Evolutionary conservation across 495 filamentous ascomycete genomes (phyloP), one percentile per base, ranked within the genome.

Genomic region (Penicillium goetzii): DNA sequence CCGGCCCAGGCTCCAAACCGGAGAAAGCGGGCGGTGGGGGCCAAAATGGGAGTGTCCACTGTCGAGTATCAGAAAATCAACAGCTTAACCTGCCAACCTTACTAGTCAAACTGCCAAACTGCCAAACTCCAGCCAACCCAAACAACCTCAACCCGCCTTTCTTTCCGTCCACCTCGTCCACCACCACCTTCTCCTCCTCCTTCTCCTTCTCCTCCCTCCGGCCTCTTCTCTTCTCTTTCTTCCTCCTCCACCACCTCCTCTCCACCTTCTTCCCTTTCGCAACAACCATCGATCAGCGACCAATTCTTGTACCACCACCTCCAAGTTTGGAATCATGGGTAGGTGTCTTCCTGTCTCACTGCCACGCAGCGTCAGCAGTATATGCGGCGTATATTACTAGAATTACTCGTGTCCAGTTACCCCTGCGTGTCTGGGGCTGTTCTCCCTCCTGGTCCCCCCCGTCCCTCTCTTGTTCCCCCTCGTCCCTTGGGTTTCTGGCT

Each of bases 51-150:
- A 2, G n/a, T n/a, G n/a, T n/a, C n/a, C n/a, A n/a, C 19, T 11
- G 45, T 23, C 25, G 53, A 67, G 56, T 57, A 67, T 63, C 60
- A 67, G 56, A 50, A 34, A 12, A 4, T 30, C 4, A 55, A 12
- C 32, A 23, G 15, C n/a, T 21, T 47, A 12, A 23, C 10, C 52
- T 55, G 32, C n/a, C 32, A 52, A 52, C 30, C 9, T 32, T 32
- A 32, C 30, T 32, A 8, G 30, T 32, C 30, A 4, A 32, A 32
- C 30, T 34, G 17, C 51, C 32, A 34, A 55, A 19, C 28, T 23
- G 3, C 9, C 32, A 55, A 55, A 21, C 11, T 12, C 3, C 36
- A 4, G 1, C 4, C 5, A 7, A 0, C 43, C 43, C 43, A 50
- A 51, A 51, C 47, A 51, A 51, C 47, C 47, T 51, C 47, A 51